Evolutionary conservation across 306 rosid genomes (phyloP), one percentile per base, ranked within the genome.

Genomic region (Purshia tridentata): DNA sequence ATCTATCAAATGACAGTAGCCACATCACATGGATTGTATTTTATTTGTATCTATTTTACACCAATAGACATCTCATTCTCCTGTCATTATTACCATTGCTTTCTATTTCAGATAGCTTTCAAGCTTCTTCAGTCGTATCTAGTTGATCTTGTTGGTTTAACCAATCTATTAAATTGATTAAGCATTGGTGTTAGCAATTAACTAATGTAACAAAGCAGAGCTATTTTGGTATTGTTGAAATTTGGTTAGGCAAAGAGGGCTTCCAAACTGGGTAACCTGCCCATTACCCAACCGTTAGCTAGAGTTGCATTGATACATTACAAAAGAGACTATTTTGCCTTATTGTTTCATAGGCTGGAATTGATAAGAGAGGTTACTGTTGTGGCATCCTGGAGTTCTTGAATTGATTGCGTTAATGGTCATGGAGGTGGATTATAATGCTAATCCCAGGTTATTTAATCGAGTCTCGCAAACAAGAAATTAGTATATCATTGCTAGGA

Each of bases 21-120:
- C 71, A 52, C 73, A 37, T 46, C 61, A 39, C 40, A 29, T 53
- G 9, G 72, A 68, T 16, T 51, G 10, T 69, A 39, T 39, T 29
- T 13, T 5, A 60, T 60, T 16, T 60, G 65, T 56, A 56, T 56
- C 15, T 37, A 60, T 60, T 15, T 60, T 29, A 2, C 29, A 19
- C n/a, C 29, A 22, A 54, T 54, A 29, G 7, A 54, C 13, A 0
- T 51, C 11, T 44, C 22, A 0, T 35, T 68, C 9, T 15, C 56
- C 8, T 67, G 57, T 51, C 46, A 22, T 15, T 67, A 50, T 23
- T 8, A 14, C 41, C 16, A 16, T 68, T 16, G 40, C 40, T 4
- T n/a, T n/a, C n/a, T n/a, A n/a, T n/a, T n/a, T n/a, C n/a, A n/a
- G n/a, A n/a, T n/a, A n/a, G 20, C 9, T 46, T 5, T 61, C 15